Conservation (phyloP, 345 rosid genomes). For the Corymbia maculata region DNA sequence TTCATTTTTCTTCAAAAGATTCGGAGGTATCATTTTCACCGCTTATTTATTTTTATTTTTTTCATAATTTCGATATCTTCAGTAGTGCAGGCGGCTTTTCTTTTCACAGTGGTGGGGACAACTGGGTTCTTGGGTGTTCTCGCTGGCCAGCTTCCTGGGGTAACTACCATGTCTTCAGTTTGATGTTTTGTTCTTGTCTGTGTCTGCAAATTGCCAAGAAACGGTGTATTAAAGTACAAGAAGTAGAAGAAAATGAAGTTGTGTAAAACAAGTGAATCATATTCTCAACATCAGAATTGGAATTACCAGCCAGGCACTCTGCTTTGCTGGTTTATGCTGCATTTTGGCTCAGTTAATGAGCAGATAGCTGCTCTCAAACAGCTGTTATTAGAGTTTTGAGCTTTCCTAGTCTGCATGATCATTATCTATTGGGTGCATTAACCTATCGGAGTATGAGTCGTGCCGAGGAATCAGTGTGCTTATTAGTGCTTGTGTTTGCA, state of each 20-base stretch:
- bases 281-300: not conserved
- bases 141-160: constrained; percentile 97
- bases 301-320: not conserved
- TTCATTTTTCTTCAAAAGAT: not conserved
- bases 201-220: not conserved
- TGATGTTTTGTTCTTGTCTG: not conserved
- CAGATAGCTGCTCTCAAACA: not conserved
- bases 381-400: not conserved
- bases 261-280: not conserved
- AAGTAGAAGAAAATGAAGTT: not conserved
- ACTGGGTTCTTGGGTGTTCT: constrained; percentile 71
- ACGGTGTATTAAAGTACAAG: not conserved
- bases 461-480: not conserved
- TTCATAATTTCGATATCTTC: constrained; percentile 17
- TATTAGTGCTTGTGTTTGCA: not conserved
- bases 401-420: not conserved
- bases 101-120: constrained; percentile 81
- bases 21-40: not conserved
- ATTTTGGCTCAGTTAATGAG: not conserved
- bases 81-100: constrained; percentile 90
- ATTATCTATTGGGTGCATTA: not conserved
- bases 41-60: not conserved
- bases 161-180: constrained; percentile 6
- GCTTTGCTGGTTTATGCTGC: not conserved
- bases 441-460: not conserved